Evolutionary conservation across 192 early-diverging fungal genomes (phyloP).

Genomic region (Paraglomus occultum): DNA sequence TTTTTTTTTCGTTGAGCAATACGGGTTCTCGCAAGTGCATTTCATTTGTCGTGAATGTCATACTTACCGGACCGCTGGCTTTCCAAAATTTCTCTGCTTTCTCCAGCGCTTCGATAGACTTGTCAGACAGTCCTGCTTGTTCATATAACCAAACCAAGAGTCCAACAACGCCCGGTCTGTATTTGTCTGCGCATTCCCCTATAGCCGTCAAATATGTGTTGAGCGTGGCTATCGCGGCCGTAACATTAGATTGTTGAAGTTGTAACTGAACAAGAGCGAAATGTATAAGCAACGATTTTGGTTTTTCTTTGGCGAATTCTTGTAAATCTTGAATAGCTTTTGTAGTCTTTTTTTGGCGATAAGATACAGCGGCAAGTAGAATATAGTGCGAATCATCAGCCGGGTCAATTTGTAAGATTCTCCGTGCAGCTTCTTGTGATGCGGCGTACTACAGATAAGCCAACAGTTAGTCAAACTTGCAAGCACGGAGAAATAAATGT

Average conservation of each 20-base stretch:
- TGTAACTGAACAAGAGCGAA: conserved; percentile 65
- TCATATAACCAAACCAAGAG: conserved; percentile 72
- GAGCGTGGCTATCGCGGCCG: conserved; percentile 49
- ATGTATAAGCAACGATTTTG: conserved; percentile 50
- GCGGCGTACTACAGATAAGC: conserved; percentile 40
- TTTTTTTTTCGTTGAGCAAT: conserved; percentile 8
- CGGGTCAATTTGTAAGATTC: conserved; percentile 56
- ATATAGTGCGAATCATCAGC: conserved; percentile 58
- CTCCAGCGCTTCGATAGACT: conserved; percentile 55
- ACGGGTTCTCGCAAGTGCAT: conserved; percentile 18
- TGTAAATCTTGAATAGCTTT: conserved; percentile 59
- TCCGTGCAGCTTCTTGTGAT: conserved; percentile 50
- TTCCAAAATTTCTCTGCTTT: conserved; percentile 62
- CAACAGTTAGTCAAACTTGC: background rate
- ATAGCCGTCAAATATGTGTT: conserved; percentile 40
- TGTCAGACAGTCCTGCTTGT: conserved; percentile 56
- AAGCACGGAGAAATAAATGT: background rate
- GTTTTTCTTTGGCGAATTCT: conserved; percentile 37
- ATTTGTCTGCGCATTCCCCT: conserved; percentile 34
- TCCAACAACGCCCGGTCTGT: conserved; percentile 65
- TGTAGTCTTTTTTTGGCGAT: conserved; percentile 53
- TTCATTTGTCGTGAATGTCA: background rate
- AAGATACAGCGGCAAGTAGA: conserved; percentile 54
- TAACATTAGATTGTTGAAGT: conserved; percentile 47
- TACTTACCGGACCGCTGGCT: conserved; percentile 12